Percentiles rank a stretch among this genome's conserved stretches.
Conservation (phyloP, 140 eudicot species). For the Senecio squalidus region DNA sequence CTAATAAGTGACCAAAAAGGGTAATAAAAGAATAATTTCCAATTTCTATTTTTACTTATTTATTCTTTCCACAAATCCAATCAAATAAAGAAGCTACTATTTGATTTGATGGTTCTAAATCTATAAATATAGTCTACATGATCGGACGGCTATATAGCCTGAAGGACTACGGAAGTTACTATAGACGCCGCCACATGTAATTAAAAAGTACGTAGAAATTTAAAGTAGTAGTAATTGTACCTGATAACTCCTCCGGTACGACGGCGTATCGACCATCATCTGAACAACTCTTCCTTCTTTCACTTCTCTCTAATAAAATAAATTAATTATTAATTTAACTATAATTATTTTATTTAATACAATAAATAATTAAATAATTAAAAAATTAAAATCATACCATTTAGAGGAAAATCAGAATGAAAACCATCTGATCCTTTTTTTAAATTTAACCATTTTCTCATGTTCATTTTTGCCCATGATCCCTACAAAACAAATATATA, state of each 20-base stretch:
- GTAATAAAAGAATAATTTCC: too few species aligned
- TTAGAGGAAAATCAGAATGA: slow-evolving; percentile 43
- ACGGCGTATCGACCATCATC: slow-evolving; percentile 66
- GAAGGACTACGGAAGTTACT: neutral
- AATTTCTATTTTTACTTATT: neutral
- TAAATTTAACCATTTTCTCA: slow-evolving; percentile 66
- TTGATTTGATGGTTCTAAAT: slow-evolving; percentile 30
- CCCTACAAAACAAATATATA: slow-evolving; percentile 24
- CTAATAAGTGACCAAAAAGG: too few species aligned
- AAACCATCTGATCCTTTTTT: slow-evolving; percentile 45
- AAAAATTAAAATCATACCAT: slow-evolving; percentile 27
- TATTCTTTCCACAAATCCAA: slow-evolving; percentile 7
- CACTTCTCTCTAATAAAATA: slow-evolving; percentile 4
- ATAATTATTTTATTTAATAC: neutral
- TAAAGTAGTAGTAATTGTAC: slow-evolving; percentile 19
- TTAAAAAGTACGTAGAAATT: neutral
- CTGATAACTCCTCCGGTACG: slow-evolving; percentile 87
- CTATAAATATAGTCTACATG: neutral
- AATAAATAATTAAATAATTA: too few species aligned
- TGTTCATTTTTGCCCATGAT: slow-evolving; percentile 74
- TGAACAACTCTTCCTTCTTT: slow-evolving; percentile 67
- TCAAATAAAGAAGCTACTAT: slow-evolving; percentile 3
- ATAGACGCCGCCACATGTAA: slow-evolving; percentile 13
- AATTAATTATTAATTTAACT: slow-evolving; percentile 1
- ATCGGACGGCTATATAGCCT: slow-evolving; percentile 23